Conservation (phyloP, 805 yeast genomes). For the Cyberlindnera nakhonratchasimensis region DNA sequence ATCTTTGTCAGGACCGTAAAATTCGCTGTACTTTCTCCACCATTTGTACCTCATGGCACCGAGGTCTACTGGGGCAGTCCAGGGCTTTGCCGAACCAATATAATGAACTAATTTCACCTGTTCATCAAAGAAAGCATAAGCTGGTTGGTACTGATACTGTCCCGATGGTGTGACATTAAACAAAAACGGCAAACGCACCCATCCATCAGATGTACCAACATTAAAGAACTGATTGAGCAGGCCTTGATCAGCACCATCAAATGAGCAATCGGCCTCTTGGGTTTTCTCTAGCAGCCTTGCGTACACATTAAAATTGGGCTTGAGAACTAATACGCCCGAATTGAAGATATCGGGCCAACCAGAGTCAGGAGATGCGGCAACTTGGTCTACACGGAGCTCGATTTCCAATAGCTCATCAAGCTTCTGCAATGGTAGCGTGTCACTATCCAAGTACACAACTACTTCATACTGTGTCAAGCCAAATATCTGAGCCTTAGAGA, state of each 20-base stretch:
- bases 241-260: conserved; percentile 93
- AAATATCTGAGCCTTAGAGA: conserved; percentile 50
- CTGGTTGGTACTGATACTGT: conserved; percentile 72
- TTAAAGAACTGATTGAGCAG: conserved; percentile 65
- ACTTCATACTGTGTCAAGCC: conserved; percentile 43
- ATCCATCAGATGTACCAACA: conserved; percentile 30
- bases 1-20: conserved; percentile 17
- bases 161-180: conserved; percentile 78
- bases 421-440: conserved; percentile 47
- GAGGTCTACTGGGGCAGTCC: conserved; percentile 31
- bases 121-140: conserved; percentile 48
- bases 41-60: conserved; percentile 21
- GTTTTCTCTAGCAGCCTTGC: conserved; percentile 33
- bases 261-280: conserved; percentile 35
- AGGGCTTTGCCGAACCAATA: conserved; percentile 62
- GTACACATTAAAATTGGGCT: conserved; percentile 47
- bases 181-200: conserved; percentile 75
- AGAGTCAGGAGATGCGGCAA: conserved; percentile 58
- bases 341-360: conserved; percentile 92
- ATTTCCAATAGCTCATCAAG: conserved; percentile 21
- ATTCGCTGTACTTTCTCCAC: conserved; percentile 26
- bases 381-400: conserved; percentile 24
- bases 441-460: conserved; percentile 60
- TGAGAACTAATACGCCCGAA: conserved; percentile 63
- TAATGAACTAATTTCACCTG: conserved; percentile 55